Conservation (phyloP, 768 basidiomycete species). For the Tephrocybe sp. region DNA sequence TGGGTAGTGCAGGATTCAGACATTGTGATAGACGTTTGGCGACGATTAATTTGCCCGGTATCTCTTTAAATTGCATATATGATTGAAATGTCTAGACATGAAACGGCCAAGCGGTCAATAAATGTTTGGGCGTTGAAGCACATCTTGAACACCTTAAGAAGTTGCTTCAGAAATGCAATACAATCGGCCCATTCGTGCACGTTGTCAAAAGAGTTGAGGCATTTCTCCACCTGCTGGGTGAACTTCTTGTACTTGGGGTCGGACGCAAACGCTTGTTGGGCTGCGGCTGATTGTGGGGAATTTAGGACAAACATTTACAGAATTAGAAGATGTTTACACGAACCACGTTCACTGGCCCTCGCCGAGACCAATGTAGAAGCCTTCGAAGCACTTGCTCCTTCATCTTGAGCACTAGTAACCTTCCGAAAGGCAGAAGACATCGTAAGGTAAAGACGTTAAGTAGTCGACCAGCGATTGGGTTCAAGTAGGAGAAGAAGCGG, state of each 20-base stretch:
- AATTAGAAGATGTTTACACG: slow-evolving; percentile 21
- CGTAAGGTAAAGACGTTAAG: not conserved
- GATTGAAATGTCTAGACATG: slow-evolving; percentile 79
- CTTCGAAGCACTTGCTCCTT: slow-evolving; percentile 33
- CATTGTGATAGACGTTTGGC: slow-evolving; percentile 95
- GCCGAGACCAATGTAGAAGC: slow-evolving; percentile 39
- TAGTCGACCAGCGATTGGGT: slow-evolving; percentile 19
- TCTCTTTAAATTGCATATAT: slow-evolving; percentile 92
- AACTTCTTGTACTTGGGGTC: slow-evolving; percentile 97
- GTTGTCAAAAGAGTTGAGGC: slow-evolving; percentile 88
- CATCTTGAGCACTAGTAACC: slow-evolving; percentile 30
- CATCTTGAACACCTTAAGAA: slow-evolving; percentile 72
- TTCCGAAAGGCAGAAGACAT: slow-evolving; percentile 24
- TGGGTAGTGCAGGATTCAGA: slow-evolving; percentile 94
- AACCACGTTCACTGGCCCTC: slow-evolving; percentile 50
- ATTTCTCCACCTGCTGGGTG: slow-evolving; percentile 87
- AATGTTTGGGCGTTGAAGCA: not conserved
- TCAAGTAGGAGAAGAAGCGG: slow-evolving; percentile 10
- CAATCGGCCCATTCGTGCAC: slow-evolving; percentile 99
- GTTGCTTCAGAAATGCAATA: slow-evolving; percentile 92
- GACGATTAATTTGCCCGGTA: slow-evolving; percentile 91
- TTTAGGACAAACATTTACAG: not conserved
- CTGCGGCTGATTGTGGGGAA: slow-evolving; percentile 33
- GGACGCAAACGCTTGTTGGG: slow-evolving; percentile 57
- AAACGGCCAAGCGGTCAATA: not conserved